phyloP scores from a whole-genome alignment of 1,139 yeast genomes.

The Blastobotrys arbuscula region DNA sequence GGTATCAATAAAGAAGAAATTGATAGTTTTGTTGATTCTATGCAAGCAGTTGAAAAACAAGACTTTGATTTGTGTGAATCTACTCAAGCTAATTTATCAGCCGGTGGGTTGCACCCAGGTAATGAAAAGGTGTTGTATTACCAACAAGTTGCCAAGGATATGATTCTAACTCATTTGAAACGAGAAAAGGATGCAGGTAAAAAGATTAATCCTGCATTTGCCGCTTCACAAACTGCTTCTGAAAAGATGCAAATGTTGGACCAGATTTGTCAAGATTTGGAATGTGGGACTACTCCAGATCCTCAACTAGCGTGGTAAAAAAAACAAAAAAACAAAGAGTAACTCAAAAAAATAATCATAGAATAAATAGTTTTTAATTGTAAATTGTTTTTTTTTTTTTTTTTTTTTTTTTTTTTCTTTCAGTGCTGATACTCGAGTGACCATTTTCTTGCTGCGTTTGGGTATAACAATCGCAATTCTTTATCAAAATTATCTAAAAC shows the following conservation, averaged over 20 bases:
- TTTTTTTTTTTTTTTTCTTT: background rate
- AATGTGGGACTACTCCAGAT: slow-evolving; percentile 11
- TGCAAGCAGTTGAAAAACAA: slow-evolving; percentile 6
- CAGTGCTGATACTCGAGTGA: background rate
- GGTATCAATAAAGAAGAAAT: slow-evolving; percentile 7
- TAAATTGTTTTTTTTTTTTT: background rate
- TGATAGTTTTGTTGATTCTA: slow-evolving; percentile 6
- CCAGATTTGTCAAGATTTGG: slow-evolving; percentile 13
- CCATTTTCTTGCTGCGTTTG: background rate
- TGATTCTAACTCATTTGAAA: slow-evolving; percentile 8
- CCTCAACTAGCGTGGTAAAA: slow-evolving; percentile 14
- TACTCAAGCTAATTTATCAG: slow-evolving; percentile 4
- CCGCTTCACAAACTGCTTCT: slow-evolving; percentile 10
- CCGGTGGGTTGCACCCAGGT: slow-evolving; percentile 2
- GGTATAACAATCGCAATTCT: background rate
- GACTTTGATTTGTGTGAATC: slow-evolving; percentile 8
- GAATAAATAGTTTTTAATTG: slow-evolving; percentile 1
- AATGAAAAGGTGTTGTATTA: slow-evolving; percentile 1
- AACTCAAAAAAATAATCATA: too few relatives aligned
- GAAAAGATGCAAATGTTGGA: slow-evolving; percentile 12
- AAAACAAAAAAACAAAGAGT: too few relatives aligned
- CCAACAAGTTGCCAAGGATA: slow-evolving; percentile 5
- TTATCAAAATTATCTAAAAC: background rate
- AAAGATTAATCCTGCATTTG: slow-evolving; percentile 12
- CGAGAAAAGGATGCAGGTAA: slow-evolving; percentile 11